phyloP scores from a whole-genome alignment of 2,329 filamentous ascomycete species.

The Bimuria novae-zelandiae region DNA sequence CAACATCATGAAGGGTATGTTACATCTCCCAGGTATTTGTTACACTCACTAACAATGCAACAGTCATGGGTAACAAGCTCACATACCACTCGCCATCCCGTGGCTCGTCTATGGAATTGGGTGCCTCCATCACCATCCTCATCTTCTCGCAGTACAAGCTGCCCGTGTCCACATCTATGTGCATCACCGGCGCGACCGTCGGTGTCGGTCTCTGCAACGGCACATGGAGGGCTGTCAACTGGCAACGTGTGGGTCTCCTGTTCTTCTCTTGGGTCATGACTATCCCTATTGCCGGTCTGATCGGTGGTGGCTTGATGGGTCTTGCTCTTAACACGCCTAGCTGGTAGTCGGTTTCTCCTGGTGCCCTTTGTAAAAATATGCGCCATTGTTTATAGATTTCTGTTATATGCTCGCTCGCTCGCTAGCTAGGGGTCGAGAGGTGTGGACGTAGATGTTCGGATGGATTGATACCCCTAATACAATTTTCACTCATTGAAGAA shows the following conservation, averaged over 20 bases:
- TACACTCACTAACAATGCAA: constrained; percentile 51
- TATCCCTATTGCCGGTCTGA: constrained; percentile 60
- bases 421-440: too few species aligned
- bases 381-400: too few species aligned
- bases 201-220: constrained; percentile 78
- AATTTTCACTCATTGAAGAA: too few species aligned
- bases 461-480: too few species aligned
- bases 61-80: constrained; percentile 71
- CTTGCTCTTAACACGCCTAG: constrained; percentile 59
- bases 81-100: constrained; percentile 66
- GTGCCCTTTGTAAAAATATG: too few species aligned
- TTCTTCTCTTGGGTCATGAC: constrained; percentile 65
- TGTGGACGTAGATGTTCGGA: too few species aligned
- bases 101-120: constrained; percentile 74
- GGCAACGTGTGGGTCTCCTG: constrained; percentile 66
- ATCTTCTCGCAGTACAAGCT: constrained; percentile 74
- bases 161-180: constrained; percentile 68
- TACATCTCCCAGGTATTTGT: background rate
- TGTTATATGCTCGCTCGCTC: too few species aligned
- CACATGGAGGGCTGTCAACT: constrained; percentile 71
- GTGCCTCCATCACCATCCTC: constrained; percentile 74
- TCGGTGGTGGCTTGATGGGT: constrained; percentile 51
- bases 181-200: constrained; percentile 76
- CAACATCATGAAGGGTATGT: constrained; percentile 72
- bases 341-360: too few species aligned